These are phyloP conservation scores for Ambispora gerdemannii DNA, from an alignment of 192 early-diverging fungal species.

Conservation along the genomic window DNA sequence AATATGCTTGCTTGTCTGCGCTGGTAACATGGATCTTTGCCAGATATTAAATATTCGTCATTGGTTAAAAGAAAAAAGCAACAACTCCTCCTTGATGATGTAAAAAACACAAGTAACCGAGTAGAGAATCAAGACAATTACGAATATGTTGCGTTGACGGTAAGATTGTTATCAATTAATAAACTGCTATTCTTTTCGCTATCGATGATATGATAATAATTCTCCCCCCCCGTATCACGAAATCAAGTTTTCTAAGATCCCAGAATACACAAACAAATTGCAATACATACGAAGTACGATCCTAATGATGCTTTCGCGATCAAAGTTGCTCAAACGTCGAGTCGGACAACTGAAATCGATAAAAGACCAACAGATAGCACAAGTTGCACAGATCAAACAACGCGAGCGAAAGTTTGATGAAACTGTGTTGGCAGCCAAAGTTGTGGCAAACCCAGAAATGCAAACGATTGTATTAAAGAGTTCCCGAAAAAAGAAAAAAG, in stretches of 20 bases:
- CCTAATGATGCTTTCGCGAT: conserved; percentile 7
- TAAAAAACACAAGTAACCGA: not conserved
- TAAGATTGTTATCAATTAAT: not conserved
- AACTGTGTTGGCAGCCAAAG: conserved; percentile 29
- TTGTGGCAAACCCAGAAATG: conserved; percentile 4
- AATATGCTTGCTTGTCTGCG: too few species aligned
- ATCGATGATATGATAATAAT: not conserved
- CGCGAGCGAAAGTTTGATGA: conserved; percentile 27
- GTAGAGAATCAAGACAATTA: conserved; percentile 29
- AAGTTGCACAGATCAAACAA: conserved; percentile 21
- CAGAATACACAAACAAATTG: conserved; percentile 15
- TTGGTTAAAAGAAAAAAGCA: conserved; percentile 22
- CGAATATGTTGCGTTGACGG: conserved; percentile 20
- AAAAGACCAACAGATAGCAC: conserved; percentile 24
- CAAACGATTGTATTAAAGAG: not conserved
- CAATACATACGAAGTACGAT: conserved; percentile 26
- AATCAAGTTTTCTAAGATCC: conserved; percentile 25
- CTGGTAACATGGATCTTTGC: too few species aligned
- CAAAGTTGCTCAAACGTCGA: conserved; percentile 24
- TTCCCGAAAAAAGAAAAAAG: conserved; percentile 1
- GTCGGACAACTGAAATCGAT: conserved; percentile 17
- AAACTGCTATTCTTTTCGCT: not conserved
- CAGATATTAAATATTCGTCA: too few species aligned
- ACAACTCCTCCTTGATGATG: conserved; percentile 20
- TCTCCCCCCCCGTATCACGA: too few species aligned